A percentile compares a stretch with the other conserved stretches of the same genome.
These are phyloP conservation scores for Barnettozyma sp. DNA, from an alignment of 805 yeast species.

Conservation along the genomic window DNA sequence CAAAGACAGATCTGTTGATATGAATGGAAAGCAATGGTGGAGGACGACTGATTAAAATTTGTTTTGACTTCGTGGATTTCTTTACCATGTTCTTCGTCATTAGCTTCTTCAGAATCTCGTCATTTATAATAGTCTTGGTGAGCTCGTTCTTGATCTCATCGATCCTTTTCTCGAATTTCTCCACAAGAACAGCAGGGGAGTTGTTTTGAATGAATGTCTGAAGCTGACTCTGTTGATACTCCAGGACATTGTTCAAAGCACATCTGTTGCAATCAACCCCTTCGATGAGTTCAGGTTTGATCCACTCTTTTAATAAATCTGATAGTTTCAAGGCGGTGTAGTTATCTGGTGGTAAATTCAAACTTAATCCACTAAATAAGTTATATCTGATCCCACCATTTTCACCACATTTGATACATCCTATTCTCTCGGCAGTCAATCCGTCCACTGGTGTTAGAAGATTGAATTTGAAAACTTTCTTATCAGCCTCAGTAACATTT, in stretches of 20 bases:
- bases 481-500: slow-evolving; percentile 37
- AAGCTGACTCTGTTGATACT: slow-evolving; percentile 38
- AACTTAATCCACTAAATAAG: slow-evolving; percentile 64
- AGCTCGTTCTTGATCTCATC: slow-evolving; percentile 47
- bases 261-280: slow-evolving; percentile 95
- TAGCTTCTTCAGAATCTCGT: slow-evolving; percentile 65
- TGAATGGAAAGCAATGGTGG: slow-evolving; percentile 82
- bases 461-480: slow-evolving; percentile 45
- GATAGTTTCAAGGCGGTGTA: slow-evolving; percentile 39
- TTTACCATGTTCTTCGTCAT: slow-evolving; percentile 70
- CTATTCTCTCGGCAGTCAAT: slow-evolving; percentile 77
- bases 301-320: slow-evolving; percentile 59
- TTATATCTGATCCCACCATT: slow-evolving; percentile 87
- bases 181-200: slow-evolving; percentile 25
- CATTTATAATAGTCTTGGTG: slow-evolving; percentile 62
- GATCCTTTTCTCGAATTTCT: slow-evolving; percentile 39
- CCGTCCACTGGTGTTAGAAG: slow-evolving; percentile 91
- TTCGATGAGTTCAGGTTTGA: slow-evolving; percentile 75
- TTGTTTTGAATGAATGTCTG: slow-evolving; percentile 22
- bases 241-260: slow-evolving; percentile 57
- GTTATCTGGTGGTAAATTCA: slow-evolving; percentile 53
- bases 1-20: slow-evolving; percentile 89
- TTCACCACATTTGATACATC: slow-evolving; percentile 87
- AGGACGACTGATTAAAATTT: slow-evolving; percentile 69
- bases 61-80: slow-evolving; percentile 78